These are phyloP conservation scores for Pythium oligandrum DNA, from an alignment of 352 stramenopile genomes.

Conservation along the genomic window DNA sequence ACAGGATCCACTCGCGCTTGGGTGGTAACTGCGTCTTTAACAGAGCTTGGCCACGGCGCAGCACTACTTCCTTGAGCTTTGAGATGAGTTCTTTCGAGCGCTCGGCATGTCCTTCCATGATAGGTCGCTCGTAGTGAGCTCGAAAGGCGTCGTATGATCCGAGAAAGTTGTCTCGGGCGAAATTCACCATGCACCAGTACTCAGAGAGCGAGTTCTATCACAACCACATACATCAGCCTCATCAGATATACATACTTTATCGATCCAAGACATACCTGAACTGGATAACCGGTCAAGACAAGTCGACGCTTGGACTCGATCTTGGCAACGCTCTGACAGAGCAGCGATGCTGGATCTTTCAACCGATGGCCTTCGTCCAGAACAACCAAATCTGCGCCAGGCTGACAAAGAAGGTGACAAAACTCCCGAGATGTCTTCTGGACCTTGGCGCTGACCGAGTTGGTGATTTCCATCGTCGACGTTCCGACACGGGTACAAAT, in stretches of 20 bases:
- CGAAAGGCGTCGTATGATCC: conserved; percentile 75
- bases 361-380: conserved; percentile 88
- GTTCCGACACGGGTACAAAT: conserved; percentile 60
- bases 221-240: not conserved
- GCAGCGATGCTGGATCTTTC: conserved; percentile 80
- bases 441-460: conserved; percentile 36
- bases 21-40: conserved; percentile 69
- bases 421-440: conserved; percentile 58
- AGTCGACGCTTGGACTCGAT: conserved; percentile 77
- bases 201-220: conserved; percentile 91
- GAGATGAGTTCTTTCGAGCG: conserved; percentile 67
- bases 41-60: conserved; percentile 63
- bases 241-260: not conserved
- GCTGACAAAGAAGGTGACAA: conserved; percentile 42
- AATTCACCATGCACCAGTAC: conserved; percentile 91
- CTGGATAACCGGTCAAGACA: conserved; percentile 92
- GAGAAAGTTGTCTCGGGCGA: conserved; percentile 69
- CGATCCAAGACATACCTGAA: conserved; percentile 42
- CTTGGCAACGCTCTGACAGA: conserved; percentile 75
- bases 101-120: conserved; percentile 58
- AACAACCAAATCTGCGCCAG: conserved; percentile 73
- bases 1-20: conserved; percentile 86
- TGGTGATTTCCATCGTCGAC: conserved; percentile 64
- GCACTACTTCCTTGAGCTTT: conserved; percentile 56
- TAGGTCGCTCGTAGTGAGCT: conserved; percentile 71